These are phyloP conservation scores for Tetraselmis chui DNA, from an alignment of 139 green algal genomes.

Conservation along the genomic window DNA sequence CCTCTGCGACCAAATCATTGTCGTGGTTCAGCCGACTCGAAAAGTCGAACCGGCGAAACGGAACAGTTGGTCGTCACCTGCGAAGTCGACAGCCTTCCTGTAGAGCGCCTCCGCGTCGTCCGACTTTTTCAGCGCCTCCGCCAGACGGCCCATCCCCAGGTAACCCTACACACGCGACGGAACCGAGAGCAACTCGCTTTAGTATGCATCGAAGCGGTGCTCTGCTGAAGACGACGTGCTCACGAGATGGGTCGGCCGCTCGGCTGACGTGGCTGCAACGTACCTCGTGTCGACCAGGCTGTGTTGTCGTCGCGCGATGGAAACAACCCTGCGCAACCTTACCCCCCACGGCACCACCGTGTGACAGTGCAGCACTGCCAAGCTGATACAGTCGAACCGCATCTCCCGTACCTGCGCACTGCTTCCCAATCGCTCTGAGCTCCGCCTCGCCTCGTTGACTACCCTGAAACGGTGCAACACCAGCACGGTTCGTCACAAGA, in stretches of 20 bases:
- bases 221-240: background rate
- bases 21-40: no score
- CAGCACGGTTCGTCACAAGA: no score
- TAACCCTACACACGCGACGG: background rate
- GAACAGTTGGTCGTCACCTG: background rate
- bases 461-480: no score
- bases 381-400: background rate
- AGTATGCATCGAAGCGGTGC: background rate
- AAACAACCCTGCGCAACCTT: background rate
- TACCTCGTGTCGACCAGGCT: background rate
- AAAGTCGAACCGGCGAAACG: no score
- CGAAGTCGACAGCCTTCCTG: background rate
- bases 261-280: background rate
- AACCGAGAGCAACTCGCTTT: no score
- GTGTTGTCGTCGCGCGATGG: background rate
- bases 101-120: background rate
- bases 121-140: background rate
- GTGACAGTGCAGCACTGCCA: background rate
- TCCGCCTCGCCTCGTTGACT: no score
- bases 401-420: background rate
- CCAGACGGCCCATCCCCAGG: background rate
- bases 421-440: no score
- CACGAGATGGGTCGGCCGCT: background rate
- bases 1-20: no score
- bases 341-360: background rate